Evolutionary conservation across 1,284 basidiomycete species (phyloP), one percentile per base, ranked within the genome.

Genomic region (Microstroma glucosiphilum): DNA sequence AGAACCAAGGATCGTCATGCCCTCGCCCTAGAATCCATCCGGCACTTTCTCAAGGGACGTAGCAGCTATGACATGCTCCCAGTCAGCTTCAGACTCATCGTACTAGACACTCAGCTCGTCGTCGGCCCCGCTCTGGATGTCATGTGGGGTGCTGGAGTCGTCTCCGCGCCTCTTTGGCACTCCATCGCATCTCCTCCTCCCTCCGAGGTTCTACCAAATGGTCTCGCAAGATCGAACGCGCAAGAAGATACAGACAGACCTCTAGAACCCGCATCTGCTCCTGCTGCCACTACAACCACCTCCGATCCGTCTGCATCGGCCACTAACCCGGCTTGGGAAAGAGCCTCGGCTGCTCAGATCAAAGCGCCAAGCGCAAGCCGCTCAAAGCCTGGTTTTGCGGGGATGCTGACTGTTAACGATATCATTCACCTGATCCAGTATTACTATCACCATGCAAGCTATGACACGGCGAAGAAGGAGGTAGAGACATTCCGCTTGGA

Each of bases 21-120:
- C 3, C 63, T 70, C 25, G 91, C 91, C 1, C 82, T 97, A 63
- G 82, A 85, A 61, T 83, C 86, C 53, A 91, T 96, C 69, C 86
- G 93, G 57, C 82, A 83, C 60, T 91, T 92, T 80, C 86, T 97
- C 80, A 89, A 87, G 74, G 87, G 88, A 61, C 85, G 90, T 67
- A 91, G 88, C 43, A 88, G 87, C 67, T 97, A 97, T 82, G 93
- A 97, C 80, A 91, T 92, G 26, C 92, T 96, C 71, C 93, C 93
- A 17, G 90, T 96, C 81, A 90, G 88, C 81, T 98, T 94, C 81
- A 85, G 96, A 69, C 84, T 98, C 71, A 96, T 98, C 76, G 92
- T 97, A 19, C 86, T 99, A 60, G 96, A 99, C 81, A 78, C 75
- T 8, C 72, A 76, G 53, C 70, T 79, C 25, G 72, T 75, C 6